Conservation (phyloP, 192 early-diverging fungal genomes). For the Podila clonocystis region DNA sequence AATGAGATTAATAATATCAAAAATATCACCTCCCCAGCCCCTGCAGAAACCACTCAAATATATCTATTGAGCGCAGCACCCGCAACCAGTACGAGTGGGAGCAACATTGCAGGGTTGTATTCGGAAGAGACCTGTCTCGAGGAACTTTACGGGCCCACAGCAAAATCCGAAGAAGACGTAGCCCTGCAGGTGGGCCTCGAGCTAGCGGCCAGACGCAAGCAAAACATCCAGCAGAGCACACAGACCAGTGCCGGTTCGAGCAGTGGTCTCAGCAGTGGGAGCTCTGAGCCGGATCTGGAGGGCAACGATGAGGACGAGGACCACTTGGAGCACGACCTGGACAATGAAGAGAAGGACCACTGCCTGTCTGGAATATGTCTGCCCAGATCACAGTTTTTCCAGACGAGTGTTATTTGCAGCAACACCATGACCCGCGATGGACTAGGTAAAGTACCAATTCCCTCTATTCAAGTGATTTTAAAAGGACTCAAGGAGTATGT, state of each 20-base stretch:
- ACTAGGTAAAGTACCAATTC: slow-evolving; percentile 13
- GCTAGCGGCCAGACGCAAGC: too few relatives aligned
- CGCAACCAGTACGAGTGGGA: too few relatives aligned
- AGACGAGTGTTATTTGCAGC: slow-evolving; percentile 44
- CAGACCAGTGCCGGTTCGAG: neutral
- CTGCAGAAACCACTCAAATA: too few relatives aligned
- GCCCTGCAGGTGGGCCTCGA: too few relatives aligned
- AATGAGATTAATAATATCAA: too few relatives aligned
- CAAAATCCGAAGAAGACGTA: too few relatives aligned
- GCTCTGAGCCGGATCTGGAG: neutral
- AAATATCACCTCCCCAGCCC: too few relatives aligned
- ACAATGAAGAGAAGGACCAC: slow-evolving; percentile 24
- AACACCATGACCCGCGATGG: slow-evolving; percentile 50
- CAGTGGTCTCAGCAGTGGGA: neutral
- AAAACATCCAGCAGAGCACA: too few relatives aligned
- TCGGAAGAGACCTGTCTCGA: too few relatives aligned
- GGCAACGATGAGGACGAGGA: slow-evolving; percentile 3
- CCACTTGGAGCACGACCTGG: neutral
- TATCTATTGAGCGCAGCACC: too few relatives aligned
- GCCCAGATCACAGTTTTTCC: slow-evolving; percentile 28
- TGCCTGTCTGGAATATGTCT: slow-evolving; percentile 33
- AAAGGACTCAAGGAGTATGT: neutral
- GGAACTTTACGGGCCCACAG: too few relatives aligned
- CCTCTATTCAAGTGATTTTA: neutral
- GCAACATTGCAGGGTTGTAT: too few relatives aligned